These are phyloP conservation scores for Phytophthora colocasiae DNA, from an alignment of 352 stramenopile species.

Conservation along the genomic window DNA sequence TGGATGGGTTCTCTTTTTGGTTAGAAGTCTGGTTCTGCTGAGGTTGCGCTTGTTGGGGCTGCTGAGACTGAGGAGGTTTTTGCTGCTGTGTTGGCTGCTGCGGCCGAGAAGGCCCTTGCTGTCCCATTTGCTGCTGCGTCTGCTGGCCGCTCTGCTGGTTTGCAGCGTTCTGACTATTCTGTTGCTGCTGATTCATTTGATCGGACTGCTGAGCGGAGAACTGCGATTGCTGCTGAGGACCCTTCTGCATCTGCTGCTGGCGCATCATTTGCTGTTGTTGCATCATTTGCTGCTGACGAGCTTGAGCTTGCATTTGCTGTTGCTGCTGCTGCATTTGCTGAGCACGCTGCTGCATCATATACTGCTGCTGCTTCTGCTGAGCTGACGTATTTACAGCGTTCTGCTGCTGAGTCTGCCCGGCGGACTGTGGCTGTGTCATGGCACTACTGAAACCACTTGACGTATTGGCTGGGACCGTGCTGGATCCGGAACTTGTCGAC, in stretches of 20 bases:
- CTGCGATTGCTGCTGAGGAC: conserved; percentile 38
- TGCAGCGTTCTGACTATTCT: conserved; percentile 41
- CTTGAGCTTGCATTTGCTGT: conserved; percentile 50
- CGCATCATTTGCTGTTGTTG: conserved; percentile 58
- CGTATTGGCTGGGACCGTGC: conserved; percentile 13
- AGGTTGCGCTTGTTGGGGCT: conserved; percentile 30
- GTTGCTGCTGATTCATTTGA: conserved; percentile 35
- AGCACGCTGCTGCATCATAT: conserved; percentile 58
- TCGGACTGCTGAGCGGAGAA: conserved; percentile 33
- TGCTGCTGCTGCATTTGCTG: conserved; percentile 67
- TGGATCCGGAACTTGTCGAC: conserved; percentile 22
- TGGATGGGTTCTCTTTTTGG: conserved; percentile 49
- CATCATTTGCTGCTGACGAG: conserved; percentile 53
- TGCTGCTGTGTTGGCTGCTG: conserved; percentile 44
- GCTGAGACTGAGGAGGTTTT: conserved; percentile 29
- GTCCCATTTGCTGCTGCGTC: conserved; percentile 43
- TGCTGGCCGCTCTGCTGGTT: conserved; percentile 56
- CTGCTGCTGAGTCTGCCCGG: conserved; percentile 30
- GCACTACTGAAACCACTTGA: conserved; percentile 27
- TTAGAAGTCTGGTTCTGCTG: conserved; percentile 19
- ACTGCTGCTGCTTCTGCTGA: conserved; percentile 57
- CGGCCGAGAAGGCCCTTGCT: conserved; percentile 38
- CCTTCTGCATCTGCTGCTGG: conserved; percentile 50
- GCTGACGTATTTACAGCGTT: conserved; percentile 18
- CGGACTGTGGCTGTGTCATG: conserved; percentile 32